A percentile compares a stretch with the other conserved stretches of the same genome.
These are phyloP conservation scores for Tephrocybe sp. DNA, from an alignment of 768 basidiomycete species.

Conservation along the genomic window DNA sequence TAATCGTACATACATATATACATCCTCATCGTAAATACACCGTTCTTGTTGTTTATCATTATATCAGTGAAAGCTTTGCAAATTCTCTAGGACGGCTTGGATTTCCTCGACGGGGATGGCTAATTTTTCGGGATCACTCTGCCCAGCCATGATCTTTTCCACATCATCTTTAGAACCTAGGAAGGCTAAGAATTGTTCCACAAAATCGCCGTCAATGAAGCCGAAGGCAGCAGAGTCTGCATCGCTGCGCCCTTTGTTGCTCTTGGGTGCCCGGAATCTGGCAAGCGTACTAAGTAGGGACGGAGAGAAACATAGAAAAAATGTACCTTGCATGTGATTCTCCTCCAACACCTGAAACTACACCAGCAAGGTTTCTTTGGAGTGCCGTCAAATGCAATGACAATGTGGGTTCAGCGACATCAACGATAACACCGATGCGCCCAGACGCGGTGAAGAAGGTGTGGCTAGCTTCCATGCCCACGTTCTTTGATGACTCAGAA, in stretches of 20 bases:
- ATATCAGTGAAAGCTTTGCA: constrained; percentile 57
- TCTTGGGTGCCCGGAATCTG: constrained; percentile 75
- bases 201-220: constrained; percentile 87
- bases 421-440: constrained; percentile 70
- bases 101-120: constrained; percentile 43
- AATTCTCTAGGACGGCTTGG: constrained; percentile 43
- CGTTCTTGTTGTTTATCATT: constrained; percentile 9
- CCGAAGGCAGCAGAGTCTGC: constrained; percentile 58
- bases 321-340: constrained; percentile 61
- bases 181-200: constrained; percentile 64
- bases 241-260: constrained; percentile 54
- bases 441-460: constrained; percentile 80
- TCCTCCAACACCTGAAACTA: constrained; percentile 53
- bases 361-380: constrained; percentile 70
- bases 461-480: constrained; percentile 52
- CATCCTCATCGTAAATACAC: constrained; percentile 8
- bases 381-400: constrained; percentile 64
- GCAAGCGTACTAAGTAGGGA: constrained; percentile 2
- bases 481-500: constrained; percentile 40
- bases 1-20: constrained; percentile 18
- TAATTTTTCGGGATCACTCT: constrained; percentile 58
- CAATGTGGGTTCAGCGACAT: constrained; percentile 51
- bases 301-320: neutral
- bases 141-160: constrained; percentile 56
- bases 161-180: constrained; percentile 38